Base-by-base conservation (phyloP, 768 basidiomycete species). In the Tylopilus sp. region DNA sequence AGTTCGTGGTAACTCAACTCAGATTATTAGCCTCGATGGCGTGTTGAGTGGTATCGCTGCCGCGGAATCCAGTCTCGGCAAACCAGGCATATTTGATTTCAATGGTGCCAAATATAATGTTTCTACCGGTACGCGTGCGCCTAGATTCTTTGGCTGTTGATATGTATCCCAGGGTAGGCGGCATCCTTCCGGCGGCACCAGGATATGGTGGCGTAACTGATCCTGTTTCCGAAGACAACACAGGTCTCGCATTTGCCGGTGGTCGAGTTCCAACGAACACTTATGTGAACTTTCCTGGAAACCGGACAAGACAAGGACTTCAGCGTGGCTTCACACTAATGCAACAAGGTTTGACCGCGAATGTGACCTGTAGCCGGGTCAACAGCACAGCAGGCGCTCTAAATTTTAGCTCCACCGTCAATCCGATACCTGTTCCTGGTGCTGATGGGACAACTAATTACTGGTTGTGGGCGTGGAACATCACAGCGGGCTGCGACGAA, bases 341-440 rank as follows among this genome's bases (percentile, higher is more conserved):
- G 24, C 61, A 63, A 42, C 61, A 62, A 40, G 61, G 61, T 22
- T n/a, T 62, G 12, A 63, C 56, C 17, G 60, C 60, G 16, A 26
- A 63, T 13, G 52, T 62, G 28, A 43, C 33, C 1, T 53, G 50
- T 45, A 21, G 6, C 9, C 30, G 2, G 38, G 6, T 13, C 14
- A 26, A 31, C 21, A 6, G 6, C 34, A 38, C 36, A 6, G 22
- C 34, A 31, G 19, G 22, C 21, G 30, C 16, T 22, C 13, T 33
- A 10, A 31, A 45, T 29, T 1, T 24, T 11, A 11, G 4, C n/a
- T 36, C 51, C 4, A 10, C 54, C 5, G 44, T 19, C 21, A 11
- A 45, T 7, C 6, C 54, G 16, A 42, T 53, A 16, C 22, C 50
- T 9, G 19, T 55, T 19, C 50, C 37, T 10, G 4, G 26, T 16